A percentile compares a stretch with the other conserved stretches of the same genome.
These are phyloP conservation scores for Cladophialophora chaetospira DNA, from an alignment of 2,329 filamentous ascomycete species.

Conservation along the genomic window DNA sequence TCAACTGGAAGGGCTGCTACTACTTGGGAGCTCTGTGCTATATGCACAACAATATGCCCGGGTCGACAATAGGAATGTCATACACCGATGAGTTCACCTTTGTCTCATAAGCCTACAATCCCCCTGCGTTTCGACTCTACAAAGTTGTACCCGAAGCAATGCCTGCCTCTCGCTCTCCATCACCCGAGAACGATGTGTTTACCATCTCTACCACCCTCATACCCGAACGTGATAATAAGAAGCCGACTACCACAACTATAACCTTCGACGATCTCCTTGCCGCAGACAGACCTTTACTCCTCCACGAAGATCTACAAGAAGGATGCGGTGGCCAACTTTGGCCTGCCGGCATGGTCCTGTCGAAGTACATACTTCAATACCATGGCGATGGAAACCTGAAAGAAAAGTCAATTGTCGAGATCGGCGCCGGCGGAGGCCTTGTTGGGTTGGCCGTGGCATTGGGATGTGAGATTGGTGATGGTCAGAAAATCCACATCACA, in stretches of 20 bases:
- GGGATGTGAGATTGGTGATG: constrained; percentile 55
- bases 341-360: constrained; percentile 88
- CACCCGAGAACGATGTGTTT: constrained; percentile 39
- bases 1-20: neutral
- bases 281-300: constrained; percentile 61
- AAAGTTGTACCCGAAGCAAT: constrained; percentile 4
- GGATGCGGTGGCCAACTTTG: constrained; percentile 93
- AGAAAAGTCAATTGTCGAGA: constrained; percentile 67
- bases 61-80: neutral
- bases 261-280: constrained; percentile 74
- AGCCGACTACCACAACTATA: constrained; percentile 54
- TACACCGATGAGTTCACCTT: neutral
- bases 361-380: constrained; percentile 73
- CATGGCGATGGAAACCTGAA: constrained; percentile 21
- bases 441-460: constrained; percentile 68
- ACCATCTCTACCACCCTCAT: constrained; percentile 59
- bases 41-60: neutral
- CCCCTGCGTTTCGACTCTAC: neutral
- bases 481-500: constrained; percentile 68
- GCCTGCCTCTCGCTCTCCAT: constrained; percentile 31
- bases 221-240: constrained; percentile 54
- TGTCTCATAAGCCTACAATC: neutral
- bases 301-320: constrained; percentile 81
- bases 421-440: constrained; percentile 88
- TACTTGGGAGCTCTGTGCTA: neutral